Conservation (phyloP, 1,284 basidiomycete genomes). For the Inonotus hispidus region DNA sequence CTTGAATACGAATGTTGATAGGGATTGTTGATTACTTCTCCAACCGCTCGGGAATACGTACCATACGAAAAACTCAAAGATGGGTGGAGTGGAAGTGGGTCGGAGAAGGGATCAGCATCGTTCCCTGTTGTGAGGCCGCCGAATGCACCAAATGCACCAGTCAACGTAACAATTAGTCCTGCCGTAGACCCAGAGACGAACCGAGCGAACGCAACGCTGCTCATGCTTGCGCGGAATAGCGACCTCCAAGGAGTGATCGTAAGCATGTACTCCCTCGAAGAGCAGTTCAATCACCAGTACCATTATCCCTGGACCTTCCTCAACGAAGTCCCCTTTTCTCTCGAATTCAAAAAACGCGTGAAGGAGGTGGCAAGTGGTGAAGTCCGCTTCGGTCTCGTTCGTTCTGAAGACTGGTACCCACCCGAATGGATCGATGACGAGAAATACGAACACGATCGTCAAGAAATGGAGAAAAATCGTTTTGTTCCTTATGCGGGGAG, state of each 20-base stretch:
- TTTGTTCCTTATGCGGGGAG: conserved; percentile 2
- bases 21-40: not conserved
- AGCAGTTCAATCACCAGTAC: conserved; percentile 21
- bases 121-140: conserved; percentile 6
- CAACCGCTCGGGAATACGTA: conserved; percentile 8
- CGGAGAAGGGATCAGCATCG: not conserved
- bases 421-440: conserved; percentile 62
- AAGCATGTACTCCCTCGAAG: conserved; percentile 28
- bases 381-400: conserved; percentile 50
- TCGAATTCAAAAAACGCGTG: conserved; percentile 36
- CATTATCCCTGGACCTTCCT: conserved; percentile 30
- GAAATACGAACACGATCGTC: conserved; percentile 44
- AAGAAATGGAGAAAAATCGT: conserved; percentile 22
- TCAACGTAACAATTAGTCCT: conserved; percentile 9
- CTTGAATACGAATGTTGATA: not conserved
- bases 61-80: conserved; percentile 8
- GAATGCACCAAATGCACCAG: conserved; percentile 5
- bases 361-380: conserved; percentile 30
- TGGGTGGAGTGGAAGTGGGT: not conserved
- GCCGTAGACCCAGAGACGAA: conserved; percentile 10
- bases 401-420: conserved; percentile 41
- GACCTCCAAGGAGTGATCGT: conserved; percentile 33
- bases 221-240: conserved; percentile 39
- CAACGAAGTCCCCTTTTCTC: conserved; percentile 41
- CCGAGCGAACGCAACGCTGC: conserved; percentile 38